A percentile compares a stretch with the other conserved stretches of the same genome.
Conservation (phyloP, 495 filamentous ascomycete species). For the Pseudomonodictys pantanalensis region DNA sequence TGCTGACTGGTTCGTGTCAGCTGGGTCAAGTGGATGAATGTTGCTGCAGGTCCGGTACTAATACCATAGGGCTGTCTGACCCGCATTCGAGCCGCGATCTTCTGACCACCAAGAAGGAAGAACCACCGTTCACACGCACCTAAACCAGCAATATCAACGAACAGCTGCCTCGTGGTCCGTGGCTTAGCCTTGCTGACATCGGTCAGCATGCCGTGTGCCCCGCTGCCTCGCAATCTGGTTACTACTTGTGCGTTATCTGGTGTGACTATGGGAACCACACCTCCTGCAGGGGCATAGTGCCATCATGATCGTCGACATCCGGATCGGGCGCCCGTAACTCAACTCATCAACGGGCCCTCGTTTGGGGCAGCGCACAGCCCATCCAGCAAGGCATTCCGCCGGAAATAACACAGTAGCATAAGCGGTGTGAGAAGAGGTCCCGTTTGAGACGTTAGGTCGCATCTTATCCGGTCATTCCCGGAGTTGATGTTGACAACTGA, state of each 20-base stretch:
- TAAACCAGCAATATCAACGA: not conserved
- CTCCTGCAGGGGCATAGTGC: no score
- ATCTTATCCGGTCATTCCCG: slow-evolving; percentile 11
- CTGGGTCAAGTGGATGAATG: slow-evolving; percentile 21
- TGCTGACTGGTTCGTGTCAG: slow-evolving; percentile 28
- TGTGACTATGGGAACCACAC: no score
- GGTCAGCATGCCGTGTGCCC: no score
- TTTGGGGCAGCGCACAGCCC: no score
- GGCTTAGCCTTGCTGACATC: slow-evolving; percentile 16
- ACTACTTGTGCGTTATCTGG: not conserved
- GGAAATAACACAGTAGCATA: not conserved
- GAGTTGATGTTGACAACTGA: not conserved
- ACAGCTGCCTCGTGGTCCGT: not conserved
- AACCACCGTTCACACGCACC: no score
- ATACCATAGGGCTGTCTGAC: not conserved
- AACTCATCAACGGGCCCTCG: no score
- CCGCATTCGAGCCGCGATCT: no score
- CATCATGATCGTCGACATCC: no score
- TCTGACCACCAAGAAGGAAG: not conserved
- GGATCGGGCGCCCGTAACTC: no score
- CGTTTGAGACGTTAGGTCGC: not conserved
- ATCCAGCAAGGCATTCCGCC: no score
- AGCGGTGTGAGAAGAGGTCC: not conserved
- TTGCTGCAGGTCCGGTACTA: slow-evolving; percentile 12
- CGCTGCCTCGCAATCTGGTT: no score